Evolutionary conservation across 805 yeast species (phyloP), one percentile per base, ranked within the genome.

Genomic region (Wickerhamomyces hampshirensis): DNA sequence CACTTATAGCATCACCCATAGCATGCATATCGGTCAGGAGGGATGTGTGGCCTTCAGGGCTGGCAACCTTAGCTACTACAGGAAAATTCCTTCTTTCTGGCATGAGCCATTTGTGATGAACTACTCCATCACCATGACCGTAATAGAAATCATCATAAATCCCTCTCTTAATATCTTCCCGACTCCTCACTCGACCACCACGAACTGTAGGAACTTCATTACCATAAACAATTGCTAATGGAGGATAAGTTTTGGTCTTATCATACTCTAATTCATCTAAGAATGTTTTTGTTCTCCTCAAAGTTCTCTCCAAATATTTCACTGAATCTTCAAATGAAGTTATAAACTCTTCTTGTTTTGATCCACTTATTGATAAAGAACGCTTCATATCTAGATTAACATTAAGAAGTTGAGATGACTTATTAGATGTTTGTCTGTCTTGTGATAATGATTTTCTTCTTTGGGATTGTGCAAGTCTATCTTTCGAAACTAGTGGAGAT

Each of bases 41-140:
- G 23, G 79, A 79, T 12, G 88, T 88, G 60, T 89, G 97, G 1
- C 95, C 96, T 30, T 73, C 62, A 2, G 65, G 68, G 23, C 83
- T 71, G 1, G 77, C 68, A 29, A 84, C 66, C 48, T 79, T 80
- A 7, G 82, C 89, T 11, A 71, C 84, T 2, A 84, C 71, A 4
- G 81, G 78, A 51, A 83, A 87, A 0, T 91, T 94, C 43, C 71
- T 69, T 28, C 62, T 62, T 46, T 82, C 84, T 0, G 96, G 97
- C 75, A 88, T 74, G 33, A 84, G 60, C 83, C 88, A 82, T 44
- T 75, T 75, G 46, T 82, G 84, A 58, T 84, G 84, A 1, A 86
- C 86, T 14, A 89, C 96, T 29, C 97, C 97, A 57, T 89, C 97
- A 12, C 97, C 97, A 5, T 86, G 85, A 0, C 95, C 95, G 51